Evolutionary conservation across 371 early-diverging fungal species (phyloP).

Genomic region (Thermomucor indicae-seudaticae): DNA sequence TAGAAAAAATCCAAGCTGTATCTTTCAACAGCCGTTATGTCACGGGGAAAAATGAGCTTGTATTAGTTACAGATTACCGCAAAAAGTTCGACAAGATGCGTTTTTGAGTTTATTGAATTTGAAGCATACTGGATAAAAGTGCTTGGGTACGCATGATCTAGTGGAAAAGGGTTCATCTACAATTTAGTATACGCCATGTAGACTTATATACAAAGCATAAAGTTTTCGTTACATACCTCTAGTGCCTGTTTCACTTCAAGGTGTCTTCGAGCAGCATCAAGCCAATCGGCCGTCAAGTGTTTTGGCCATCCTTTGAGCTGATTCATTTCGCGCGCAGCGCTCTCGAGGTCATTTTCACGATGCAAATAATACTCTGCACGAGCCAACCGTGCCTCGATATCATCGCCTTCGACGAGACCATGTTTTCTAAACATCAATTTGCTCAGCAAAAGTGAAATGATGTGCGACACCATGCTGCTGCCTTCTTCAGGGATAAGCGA

Average conservation of each 20-base stretch:
- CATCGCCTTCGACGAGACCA: conserved; percentile 84
- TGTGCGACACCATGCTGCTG: conserved; percentile 76
- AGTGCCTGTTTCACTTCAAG: conserved; percentile 92
- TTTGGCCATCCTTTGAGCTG: conserved; percentile 94
- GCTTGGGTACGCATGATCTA: neutral
- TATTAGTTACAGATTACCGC: no score
- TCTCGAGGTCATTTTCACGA: conserved; percentile 75
- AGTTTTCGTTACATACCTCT: conserved; percentile 49
- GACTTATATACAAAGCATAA: neutral
- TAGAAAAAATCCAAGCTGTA: no score
- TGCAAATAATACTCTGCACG: conserved; percentile 75
- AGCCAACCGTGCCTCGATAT: conserved; percentile 87
- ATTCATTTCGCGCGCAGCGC: conserved; percentile 91
- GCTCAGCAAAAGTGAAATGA: conserved; percentile 71
- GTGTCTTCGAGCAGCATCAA: conserved; percentile 76
- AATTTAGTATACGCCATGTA: neutral
- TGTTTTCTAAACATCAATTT: conserved; percentile 80
- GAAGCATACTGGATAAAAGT: neutral
- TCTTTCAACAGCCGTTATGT: no score
- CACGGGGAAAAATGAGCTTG: no score
- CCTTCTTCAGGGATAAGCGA: conserved; percentile 87
- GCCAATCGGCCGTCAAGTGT: conserved; percentile 87
- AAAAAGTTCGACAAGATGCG: no score
- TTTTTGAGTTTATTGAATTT: no score
- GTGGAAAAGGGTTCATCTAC: neutral